Percentiles rank a stretch among this genome's conserved stretches.
phyloP scores from a whole-genome alignment of 148 eudicot genomes.

The Talinum fruticosum region DNA sequence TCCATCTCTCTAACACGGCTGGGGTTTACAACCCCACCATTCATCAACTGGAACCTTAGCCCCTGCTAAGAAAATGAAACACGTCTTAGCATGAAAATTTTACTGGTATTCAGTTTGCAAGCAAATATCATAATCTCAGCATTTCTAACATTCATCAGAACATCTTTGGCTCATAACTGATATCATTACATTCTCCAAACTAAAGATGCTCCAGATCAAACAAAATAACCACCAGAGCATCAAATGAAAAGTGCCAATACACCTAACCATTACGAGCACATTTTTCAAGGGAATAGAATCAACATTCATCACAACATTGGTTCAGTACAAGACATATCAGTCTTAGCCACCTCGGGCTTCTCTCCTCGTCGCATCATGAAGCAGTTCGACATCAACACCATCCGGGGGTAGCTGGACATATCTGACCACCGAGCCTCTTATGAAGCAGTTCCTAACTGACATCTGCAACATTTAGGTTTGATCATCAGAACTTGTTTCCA shows the following conservation, averaged over 20 bases:
- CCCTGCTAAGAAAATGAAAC: no score
- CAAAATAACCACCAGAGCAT: constrained; percentile 7
- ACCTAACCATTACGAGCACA: constrained; percentile 1
- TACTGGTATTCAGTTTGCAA: background rate
- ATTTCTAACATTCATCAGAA: constrained; percentile 2
- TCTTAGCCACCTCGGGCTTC: constrained; percentile 92
- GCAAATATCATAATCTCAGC: background rate
- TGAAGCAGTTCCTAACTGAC: constrained; percentile 97
- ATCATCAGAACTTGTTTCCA: background rate
- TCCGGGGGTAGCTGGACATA: constrained; percentile 95
- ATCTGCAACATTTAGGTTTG: constrained; percentile 41
- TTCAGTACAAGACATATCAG: background rate
- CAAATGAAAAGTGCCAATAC: background rate
- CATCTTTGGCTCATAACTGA: background rate
- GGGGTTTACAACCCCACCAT: background rate
- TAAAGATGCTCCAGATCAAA: constrained; percentile 8
- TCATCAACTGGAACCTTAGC: no score
- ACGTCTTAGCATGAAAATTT: background rate
- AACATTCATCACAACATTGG: background rate
- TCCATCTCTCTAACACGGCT: no score
- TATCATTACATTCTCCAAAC: constrained; percentile 8
- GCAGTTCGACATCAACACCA: constrained; percentile 95
- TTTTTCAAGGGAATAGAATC: background rate
- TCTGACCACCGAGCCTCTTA: constrained; percentile 95
- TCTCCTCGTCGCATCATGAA: constrained; percentile 97